phyloP scores from a whole-genome alignment of 2,329 filamentous ascomycete genomes.

The Cadophora malorum region DNA sequence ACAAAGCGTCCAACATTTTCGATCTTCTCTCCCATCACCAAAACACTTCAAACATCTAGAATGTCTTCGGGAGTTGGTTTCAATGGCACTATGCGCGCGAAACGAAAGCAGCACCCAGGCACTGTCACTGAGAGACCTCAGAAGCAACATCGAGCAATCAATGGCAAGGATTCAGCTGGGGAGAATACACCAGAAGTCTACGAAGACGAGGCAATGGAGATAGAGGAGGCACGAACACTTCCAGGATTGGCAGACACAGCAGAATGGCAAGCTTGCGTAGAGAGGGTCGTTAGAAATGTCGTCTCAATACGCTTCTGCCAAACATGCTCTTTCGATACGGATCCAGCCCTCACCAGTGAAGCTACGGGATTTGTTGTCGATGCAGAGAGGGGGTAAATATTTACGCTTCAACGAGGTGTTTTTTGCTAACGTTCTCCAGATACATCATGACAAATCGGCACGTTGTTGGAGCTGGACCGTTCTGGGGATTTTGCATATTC shows the following conservation, averaged over 20 bases:
- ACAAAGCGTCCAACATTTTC: background rate
- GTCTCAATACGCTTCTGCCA: constrained; percentile 99
- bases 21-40: constrained; percentile 7
- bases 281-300: constrained; percentile 91
- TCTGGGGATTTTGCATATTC: constrained; percentile 98
- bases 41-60: constrained; percentile 18
- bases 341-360: constrained; percentile 89
- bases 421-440: constrained; percentile 47
- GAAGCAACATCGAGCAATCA: constrained; percentile 44
- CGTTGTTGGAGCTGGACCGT: constrained; percentile 93
- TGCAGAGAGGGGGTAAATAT: constrained; percentile 76
- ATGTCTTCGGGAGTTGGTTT: constrained; percentile 41
- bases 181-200: constrained; percentile 45
- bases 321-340: constrained; percentile 98
- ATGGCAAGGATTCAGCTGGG: constrained; percentile 45
- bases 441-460: constrained; percentile 90
- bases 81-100: constrained; percentile 41
- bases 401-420: background rate
- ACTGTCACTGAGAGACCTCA: constrained; percentile 41
- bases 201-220: constrained; percentile 46
- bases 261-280: constrained; percentile 96
- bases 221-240: constrained; percentile 47
- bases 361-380: constrained; percentile 98
- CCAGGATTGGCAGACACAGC: constrained; percentile 62
- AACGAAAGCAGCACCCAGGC: constrained; percentile 45